Percentiles rank a stretch among this genome's conserved stretches.
These are phyloP conservation scores for Solidago caesia DNA, from an alignment of 129 eudicot species.

Conservation along the genomic window DNA sequence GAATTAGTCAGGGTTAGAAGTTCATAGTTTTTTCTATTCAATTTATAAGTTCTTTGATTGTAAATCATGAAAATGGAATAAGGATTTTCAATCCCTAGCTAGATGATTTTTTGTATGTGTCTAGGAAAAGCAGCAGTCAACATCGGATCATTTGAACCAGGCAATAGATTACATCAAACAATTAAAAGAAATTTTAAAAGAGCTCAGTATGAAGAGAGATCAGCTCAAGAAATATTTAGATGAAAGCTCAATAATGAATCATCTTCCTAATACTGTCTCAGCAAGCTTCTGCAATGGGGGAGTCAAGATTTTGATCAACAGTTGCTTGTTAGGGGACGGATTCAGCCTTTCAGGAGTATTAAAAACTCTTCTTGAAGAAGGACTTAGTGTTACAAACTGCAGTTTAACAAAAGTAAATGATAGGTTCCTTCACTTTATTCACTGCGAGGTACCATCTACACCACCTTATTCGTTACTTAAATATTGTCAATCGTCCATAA, in stretches of 20 bases:
- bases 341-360: slow-evolving; percentile 48
- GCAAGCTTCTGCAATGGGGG: slow-evolving; percentile 34
- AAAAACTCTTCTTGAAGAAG: slow-evolving; percentile 34
- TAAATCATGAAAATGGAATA: not conserved
- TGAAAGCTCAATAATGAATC: not conserved
- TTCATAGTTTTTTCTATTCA: no score
- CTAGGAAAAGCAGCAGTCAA: slow-evolving; percentile 63
- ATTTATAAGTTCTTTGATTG: not conserved
- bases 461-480: not conserved
- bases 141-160: slow-evolving; percentile 60
- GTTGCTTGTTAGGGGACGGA: slow-evolving; percentile 27
- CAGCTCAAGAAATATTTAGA: slow-evolving; percentile 23
- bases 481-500: not conserved
- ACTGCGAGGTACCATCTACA: slow-evolving; percentile 27
- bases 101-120: not conserved
- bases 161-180: slow-evolving; percentile 54
- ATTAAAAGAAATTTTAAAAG: slow-evolving; percentile 39
- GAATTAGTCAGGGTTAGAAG: slow-evolving; percentile 52
- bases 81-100: slow-evolving; percentile 11
- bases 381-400: slow-evolving; percentile 29
- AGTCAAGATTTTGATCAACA: slow-evolving; percentile 49
- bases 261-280: slow-evolving; percentile 30
- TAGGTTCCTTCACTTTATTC: slow-evolving; percentile 32
- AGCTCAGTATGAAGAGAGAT: slow-evolving; percentile 40
- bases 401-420: slow-evolving; percentile 35